phyloP scores from a whole-genome alignment of 2,329 filamentous ascomycete species.

The Alternaria hordeiaustralica region DNA sequence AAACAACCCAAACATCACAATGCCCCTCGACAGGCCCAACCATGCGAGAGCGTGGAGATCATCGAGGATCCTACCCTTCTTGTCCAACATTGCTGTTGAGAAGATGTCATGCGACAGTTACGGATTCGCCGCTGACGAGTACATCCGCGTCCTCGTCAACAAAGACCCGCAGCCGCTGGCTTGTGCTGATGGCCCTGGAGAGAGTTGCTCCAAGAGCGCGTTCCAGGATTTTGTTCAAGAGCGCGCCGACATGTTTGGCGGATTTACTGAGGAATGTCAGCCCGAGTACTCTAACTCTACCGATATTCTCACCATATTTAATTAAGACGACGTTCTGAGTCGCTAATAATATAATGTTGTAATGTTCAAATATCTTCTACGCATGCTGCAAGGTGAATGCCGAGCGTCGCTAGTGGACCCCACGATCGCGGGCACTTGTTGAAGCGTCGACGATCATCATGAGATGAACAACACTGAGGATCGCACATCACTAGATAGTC shows the following conservation, averaged over 20 bases:
- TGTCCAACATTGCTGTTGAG: conserved; percentile 72
- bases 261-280: conserved; percentile 52
- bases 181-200: conserved; percentile 59
- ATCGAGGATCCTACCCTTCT: conserved; percentile 68
- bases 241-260: conserved; percentile 53
- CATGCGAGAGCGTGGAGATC: conserved; percentile 68
- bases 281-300: conserved; percentile 54
- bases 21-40: conserved; percentile 69
- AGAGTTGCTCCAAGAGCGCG: conserved; percentile 55
- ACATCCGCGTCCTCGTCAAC: conserved; percentile 60
- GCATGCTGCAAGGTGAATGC: neutral
- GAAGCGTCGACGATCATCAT: neutral
- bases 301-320: conserved; percentile 41
- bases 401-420: neutral
- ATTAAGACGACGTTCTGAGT: neutral
- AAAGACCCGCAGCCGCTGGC: conserved; percentile 57
- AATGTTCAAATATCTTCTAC: neutral
- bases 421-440: neutral
- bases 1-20: conserved; percentile 66
- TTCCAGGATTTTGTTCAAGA: conserved; percentile 54
- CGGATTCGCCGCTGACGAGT: conserved; percentile 60
- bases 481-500: neutral
- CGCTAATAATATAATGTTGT: neutral
- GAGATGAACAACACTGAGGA: neutral
- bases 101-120: conserved; percentile 67